Evolutionary conservation across 176 grass and related monocot genomes (phyloP), one percentile per base, ranked within the genome.

Genomic region (Eragrostis nindensis): DNA sequence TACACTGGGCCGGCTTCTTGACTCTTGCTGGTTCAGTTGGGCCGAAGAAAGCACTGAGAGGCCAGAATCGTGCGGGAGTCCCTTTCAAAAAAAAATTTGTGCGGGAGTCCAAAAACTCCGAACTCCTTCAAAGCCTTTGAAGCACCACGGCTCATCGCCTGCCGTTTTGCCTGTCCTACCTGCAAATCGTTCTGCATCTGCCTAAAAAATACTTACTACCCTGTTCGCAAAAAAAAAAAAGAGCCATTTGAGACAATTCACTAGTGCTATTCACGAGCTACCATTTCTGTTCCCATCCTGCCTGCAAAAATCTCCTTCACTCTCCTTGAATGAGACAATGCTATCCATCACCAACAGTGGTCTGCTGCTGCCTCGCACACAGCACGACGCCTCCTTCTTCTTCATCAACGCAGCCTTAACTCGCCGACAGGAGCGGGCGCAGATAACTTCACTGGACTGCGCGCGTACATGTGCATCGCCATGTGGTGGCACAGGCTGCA

Each of bases 401-500:
- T 50, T 56, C n/a, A n/a, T n/a, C 36, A 14, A 32, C 25, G 3
- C 25, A 15, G 68, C 14, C n/a, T 56, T 38, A 21, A 18, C 47
- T 38, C 48, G 9, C 55, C 8, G 7, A 21, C n/a, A 59, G 55
- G 55, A 59, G n/a, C 8, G 2, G 55, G 6, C 1, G 6, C 1
- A 11, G 21, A 59, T 61, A 27, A 61, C 57, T 61, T 61, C 24
- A 44, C 42, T 0, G 57, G 11, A 61, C 57, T 61, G 57, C 57
- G 60, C 6, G 38, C 19, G 24, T 43, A 25, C 82, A 60, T 59
- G 52, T 7, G 1, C 42, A 0, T 7, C 19, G 66, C 50, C 66
- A 71, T 81, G 65, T 70, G 78, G 66, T 81, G 78, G 9, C 65
- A 3, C 21, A 5, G 61, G 42, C 21, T 7, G 61, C 76, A 52